Percentiles rank a stretch among this genome's conserved stretches.
Conservation (phyloP, 805 yeast species). For the Cyberlindnera sargentensis region DNA sequence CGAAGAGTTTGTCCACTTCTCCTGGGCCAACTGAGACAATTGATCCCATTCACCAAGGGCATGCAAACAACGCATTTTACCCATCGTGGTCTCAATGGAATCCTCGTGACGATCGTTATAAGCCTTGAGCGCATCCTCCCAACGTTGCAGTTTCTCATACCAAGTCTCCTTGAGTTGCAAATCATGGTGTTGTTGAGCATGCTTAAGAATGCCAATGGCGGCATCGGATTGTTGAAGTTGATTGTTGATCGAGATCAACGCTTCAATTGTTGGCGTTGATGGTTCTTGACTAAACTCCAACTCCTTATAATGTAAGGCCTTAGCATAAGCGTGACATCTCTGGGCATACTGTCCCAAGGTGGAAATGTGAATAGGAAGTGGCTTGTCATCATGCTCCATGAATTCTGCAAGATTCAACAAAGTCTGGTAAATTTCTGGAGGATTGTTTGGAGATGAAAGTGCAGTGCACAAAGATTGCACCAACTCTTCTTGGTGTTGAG, state of each 20-base stretch:
- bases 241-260: slow-evolving; percentile 86
- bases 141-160: slow-evolving; percentile 93
- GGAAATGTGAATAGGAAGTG: slow-evolving; percentile 85
- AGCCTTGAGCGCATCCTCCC: slow-evolving; percentile 96
- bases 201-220: slow-evolving; percentile 92
- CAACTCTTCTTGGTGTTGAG: slow-evolving; percentile 83
- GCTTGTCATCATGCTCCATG: slow-evolving; percentile 96
- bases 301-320: slow-evolving; percentile 93
- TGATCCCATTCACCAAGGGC: slow-evolving; percentile 99
- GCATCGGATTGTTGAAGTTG: slow-evolving; percentile 96
- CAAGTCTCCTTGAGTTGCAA: slow-evolving; percentile 92
- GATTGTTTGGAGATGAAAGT: slow-evolving; percentile 80
- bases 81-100: slow-evolving; percentile 86
- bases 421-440: slow-evolving; percentile 93
- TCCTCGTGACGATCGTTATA: slow-evolving; percentile 74
- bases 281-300: slow-evolving; percentile 92
- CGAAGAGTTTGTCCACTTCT: slow-evolving; percentile 73
- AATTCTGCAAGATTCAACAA: slow-evolving; percentile 87
- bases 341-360: slow-evolving; percentile 90
- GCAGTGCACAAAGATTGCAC: slow-evolving; percentile 83
- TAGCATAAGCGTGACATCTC: slow-evolving; percentile 95
- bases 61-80: slow-evolving; percentile 95
- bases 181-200: slow-evolving; percentile 87
- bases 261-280: slow-evolving; percentile 83
- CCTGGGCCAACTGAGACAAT: slow-evolving; percentile 74